Evolutionary conservation across 169 alveolate species (phyloP).

Genomic region (Ichthyophthirius multifiliis): DNA sequence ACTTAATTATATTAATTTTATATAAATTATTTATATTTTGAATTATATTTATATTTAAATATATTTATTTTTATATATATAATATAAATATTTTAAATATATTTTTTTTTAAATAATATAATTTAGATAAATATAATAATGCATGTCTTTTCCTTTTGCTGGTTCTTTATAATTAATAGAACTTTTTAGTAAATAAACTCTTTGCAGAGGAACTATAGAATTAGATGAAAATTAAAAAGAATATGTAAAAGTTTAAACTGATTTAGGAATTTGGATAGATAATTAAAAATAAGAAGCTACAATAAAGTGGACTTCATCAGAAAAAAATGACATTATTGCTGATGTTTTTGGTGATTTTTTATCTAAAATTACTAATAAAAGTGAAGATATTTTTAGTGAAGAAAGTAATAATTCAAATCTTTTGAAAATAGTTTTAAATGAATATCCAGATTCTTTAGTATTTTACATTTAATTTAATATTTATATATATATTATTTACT

Average conservation of each 20-base stretch:
- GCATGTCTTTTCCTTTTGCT: not conserved
- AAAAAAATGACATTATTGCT: conserved; percentile 2
- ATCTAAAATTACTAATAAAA: not conserved
- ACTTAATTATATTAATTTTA: too few relatives aligned
- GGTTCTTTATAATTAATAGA: not conserved
- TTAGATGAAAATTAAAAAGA: not conserved
- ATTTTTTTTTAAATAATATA: too few relatives aligned
- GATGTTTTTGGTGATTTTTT: not conserved
- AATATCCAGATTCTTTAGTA: conserved; percentile 4
- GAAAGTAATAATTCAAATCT: not conserved
- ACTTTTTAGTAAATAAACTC: not conserved
- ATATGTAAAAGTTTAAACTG: not conserved
- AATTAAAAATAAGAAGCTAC: not conserved
- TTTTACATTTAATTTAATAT: not conserved
- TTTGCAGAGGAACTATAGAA: not conserved
- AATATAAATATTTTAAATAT: too few relatives aligned
- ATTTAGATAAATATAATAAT: not conserved
- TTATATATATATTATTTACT: not conserved
- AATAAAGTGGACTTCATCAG: not conserved
- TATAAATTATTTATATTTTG: too few relatives aligned
- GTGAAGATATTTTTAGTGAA: not conserved
- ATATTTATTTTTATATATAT: too few relatives aligned
- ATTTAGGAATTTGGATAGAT: not conserved
- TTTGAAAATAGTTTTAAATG: not conserved
- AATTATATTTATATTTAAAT: too few relatives aligned